These are phyloP conservation scores for Plasmodium inui DNA, from an alignment of 169 alveolate species.

Conservation along the genomic window DNA sequence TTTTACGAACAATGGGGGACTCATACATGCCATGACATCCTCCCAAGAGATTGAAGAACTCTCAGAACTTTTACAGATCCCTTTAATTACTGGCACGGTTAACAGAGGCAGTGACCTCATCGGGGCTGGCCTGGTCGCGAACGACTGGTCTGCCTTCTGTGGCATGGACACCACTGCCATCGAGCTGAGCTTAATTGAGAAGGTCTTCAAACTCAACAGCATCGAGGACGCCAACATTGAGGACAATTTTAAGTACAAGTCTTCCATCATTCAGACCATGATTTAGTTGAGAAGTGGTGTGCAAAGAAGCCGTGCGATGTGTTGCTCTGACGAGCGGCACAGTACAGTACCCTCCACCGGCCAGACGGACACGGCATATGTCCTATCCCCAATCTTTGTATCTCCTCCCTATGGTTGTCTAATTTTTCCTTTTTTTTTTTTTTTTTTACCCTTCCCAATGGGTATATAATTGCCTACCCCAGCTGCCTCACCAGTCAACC, in stretches of 20 bases:
- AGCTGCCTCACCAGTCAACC: background rate
- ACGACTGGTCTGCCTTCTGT: conserved; percentile 99
- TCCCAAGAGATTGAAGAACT: conserved; percentile 98
- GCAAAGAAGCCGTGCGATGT: background rate
- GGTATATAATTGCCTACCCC: background rate
- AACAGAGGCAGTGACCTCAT: conserved; percentile 98
- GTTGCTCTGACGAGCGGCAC: background rate
- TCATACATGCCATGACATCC: conserved; percentile 96
- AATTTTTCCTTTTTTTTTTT: background rate
- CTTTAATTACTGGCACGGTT: conserved; percentile 99
- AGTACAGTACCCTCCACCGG: too few species aligned
- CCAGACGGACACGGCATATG: background rate
- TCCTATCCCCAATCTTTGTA: background rate
- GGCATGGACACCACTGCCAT: conserved; percentile 99
- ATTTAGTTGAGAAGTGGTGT: background rate
- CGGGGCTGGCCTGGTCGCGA: conserved; percentile 95
- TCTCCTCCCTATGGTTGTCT: background rate
- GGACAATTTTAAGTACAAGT: conserved; percentile 38
- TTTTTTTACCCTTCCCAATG: background rate
- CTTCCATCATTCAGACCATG: conserved; percentile 67
- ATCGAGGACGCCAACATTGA: conserved; percentile 63
- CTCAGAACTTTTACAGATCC: conserved; percentile 94
- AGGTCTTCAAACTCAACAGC: conserved; percentile 93
- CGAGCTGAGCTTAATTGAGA: conserved; percentile 96
- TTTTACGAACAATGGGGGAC: conserved; percentile 97